These are phyloP conservation scores for Microthlaspi erraticum DNA, from an alignment of 345 rosid genomes.

Conservation along the genomic window DNA sequence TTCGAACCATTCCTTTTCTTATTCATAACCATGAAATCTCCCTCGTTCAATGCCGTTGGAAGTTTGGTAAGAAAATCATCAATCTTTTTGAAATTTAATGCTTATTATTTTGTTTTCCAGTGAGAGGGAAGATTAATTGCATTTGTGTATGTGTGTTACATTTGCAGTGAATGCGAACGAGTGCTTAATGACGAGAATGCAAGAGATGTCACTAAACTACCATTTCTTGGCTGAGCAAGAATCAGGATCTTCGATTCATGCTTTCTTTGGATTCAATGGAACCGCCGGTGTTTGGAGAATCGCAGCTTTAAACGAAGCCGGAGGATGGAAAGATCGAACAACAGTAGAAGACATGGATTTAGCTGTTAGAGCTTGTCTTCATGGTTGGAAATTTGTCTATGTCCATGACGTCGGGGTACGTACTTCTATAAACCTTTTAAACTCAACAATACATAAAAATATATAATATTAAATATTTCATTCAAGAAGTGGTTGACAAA, in stretches of 20 bases:
- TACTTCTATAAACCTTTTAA: neutral
- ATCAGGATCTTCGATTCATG: slow-evolving; percentile 57
- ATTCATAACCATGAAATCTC: slow-evolving; percentile 51
- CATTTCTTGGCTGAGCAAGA: slow-evolving; percentile 63
- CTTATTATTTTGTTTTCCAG: slow-evolving; percentile 1
- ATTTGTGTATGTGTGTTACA: slow-evolving; percentile 15
- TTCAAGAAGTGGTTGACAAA: too few species aligned
- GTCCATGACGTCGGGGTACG: slow-evolving; percentile 43
- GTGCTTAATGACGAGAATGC: slow-evolving; percentile 60
- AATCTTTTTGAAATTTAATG: neutral
- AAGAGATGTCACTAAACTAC: slow-evolving; percentile 66
- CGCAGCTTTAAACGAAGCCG: slow-evolving; percentile 48
- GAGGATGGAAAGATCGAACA: slow-evolving; percentile 50
- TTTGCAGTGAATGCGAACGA: slow-evolving; percentile 58
- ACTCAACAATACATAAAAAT: neutral
- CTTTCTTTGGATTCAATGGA: slow-evolving; percentile 64
- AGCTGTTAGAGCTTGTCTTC: slow-evolving; percentile 82
- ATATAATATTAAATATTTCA: too few species aligned
- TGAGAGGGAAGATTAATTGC: neutral
- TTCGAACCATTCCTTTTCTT: slow-evolving; percentile 56
- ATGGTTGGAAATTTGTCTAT: slow-evolving; percentile 52
- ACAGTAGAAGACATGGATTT: slow-evolving; percentile 50
- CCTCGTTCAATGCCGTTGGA: slow-evolving; percentile 65
- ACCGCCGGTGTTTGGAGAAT: slow-evolving; percentile 51
- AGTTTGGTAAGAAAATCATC: slow-evolving; percentile 50